Percentiles rank a stretch among this genome's conserved stretches.
Conservation (phyloP, 805 yeast species). For the Cyberlindnera petersonii region DNA sequence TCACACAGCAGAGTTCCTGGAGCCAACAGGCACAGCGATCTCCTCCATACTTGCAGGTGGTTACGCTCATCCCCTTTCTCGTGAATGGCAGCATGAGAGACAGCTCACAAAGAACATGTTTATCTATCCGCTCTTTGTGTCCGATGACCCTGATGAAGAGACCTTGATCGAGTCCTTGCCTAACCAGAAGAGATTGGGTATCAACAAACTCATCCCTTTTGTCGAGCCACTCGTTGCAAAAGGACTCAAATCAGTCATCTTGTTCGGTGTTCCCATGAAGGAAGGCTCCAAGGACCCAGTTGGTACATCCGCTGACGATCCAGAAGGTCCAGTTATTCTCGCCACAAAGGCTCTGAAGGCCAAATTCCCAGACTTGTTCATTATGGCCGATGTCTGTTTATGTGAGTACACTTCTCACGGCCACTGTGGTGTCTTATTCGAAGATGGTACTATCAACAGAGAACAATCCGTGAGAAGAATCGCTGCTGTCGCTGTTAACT, state of each 20-base stretch:
- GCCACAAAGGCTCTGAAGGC: conserved; percentile 62
- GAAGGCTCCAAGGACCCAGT: conserved; percentile 71
- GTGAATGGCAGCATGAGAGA: conserved; percentile 90
- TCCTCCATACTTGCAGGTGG: conserved; percentile 89
- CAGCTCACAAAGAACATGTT: conserved; percentile 84
- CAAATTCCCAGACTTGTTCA: conserved; percentile 76
- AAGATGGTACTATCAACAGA: conserved; percentile 82
- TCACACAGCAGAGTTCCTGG: conserved; percentile 70
- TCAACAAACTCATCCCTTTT: conserved; percentile 71
- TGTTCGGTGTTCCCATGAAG: conserved; percentile 87
- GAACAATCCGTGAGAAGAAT: conserved; percentile 72
- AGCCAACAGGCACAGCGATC: conserved; percentile 53
- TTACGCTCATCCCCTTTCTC: conserved; percentile 80
- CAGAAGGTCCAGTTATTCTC: conserved; percentile 88
- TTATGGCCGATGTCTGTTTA: conserved; percentile 91
- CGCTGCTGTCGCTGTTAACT: conserved; percentile 92
- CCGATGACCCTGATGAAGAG: conserved; percentile 80
- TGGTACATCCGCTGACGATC: conserved; percentile 94
- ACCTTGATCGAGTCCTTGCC: conserved; percentile 74
- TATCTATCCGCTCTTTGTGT: conserved; percentile 85
- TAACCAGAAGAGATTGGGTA: conserved; percentile 81
- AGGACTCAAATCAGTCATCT: conserved; percentile 80
- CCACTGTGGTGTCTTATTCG: conserved; percentile 90
- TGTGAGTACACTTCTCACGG: conserved; percentile 98
- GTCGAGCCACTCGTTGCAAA: conserved; percentile 66